Conservation (phyloP, 1,139 yeast genomes). For the Geotrichum australiense region DNA sequence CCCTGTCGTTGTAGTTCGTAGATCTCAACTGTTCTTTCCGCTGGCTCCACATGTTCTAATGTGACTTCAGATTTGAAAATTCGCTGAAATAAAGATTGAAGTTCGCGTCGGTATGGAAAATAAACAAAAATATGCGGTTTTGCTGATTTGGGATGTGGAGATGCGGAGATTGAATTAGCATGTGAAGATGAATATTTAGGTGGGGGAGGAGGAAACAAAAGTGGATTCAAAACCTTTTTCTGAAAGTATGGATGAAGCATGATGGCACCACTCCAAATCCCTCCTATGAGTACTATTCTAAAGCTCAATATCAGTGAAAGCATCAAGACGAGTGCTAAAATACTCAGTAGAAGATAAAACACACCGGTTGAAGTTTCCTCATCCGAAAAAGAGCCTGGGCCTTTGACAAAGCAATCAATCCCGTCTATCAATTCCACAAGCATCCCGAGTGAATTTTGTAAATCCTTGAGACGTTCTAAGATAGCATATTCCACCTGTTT, state of each 20-base stretch:
- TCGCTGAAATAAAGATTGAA: slow-evolving; percentile 28
- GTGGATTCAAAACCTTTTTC: background rate
- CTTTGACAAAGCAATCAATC: slow-evolving; percentile 50
- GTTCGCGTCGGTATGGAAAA: slow-evolving; percentile 18
- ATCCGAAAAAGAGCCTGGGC: slow-evolving; percentile 66
- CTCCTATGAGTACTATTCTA: background rate
- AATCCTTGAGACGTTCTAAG: slow-evolving; percentile 47
- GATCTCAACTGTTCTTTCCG: slow-evolving; percentile 52
- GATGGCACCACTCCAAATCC: background rate
- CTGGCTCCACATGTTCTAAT: slow-evolving; percentile 62
- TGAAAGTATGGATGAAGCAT: background rate
- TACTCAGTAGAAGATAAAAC: slow-evolving; percentile 40
- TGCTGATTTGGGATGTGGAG: background rate
- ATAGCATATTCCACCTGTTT: slow-evolving; percentile 1
- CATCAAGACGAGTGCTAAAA: slow-evolving; percentile 37
- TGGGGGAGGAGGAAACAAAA: background rate
- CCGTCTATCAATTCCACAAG: slow-evolving; percentile 46
- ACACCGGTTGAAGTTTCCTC: slow-evolving; percentile 58
- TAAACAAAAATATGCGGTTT: background rate
- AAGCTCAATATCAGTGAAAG: slow-evolving; percentile 24
- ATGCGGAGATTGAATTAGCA: no score
- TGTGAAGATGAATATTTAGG: no score
- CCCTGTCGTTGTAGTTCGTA: slow-evolving; percentile 69
- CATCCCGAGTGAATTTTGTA: slow-evolving; percentile 57
- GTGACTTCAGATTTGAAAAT: slow-evolving; percentile 47